Conservation (phyloP, 2,329 filamentous ascomycete species). For the Didymella keratinophila region DNA sequence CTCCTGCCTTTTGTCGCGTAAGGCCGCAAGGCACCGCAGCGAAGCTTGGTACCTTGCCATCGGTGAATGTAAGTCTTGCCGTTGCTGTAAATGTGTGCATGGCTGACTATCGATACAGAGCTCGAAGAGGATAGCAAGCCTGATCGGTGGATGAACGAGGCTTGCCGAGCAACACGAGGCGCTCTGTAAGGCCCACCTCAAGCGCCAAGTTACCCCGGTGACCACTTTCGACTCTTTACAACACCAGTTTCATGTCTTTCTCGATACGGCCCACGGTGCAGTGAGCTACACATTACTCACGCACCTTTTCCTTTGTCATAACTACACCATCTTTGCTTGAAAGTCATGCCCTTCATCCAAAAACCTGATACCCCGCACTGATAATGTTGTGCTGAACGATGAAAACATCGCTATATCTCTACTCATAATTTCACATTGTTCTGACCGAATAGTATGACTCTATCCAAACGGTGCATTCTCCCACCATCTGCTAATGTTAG, state of each 20-base stretch:
- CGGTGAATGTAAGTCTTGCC: slow-evolving; percentile 5
- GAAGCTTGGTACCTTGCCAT: not conserved
- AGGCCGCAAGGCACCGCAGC: not conserved
- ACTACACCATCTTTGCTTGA: not conserved
- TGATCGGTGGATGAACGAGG: slow-evolving; percentile 11
- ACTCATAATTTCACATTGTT: not conserved
- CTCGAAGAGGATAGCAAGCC: not conserved
- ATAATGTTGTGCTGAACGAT: slow-evolving; percentile 10
- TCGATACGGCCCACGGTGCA: not conserved
- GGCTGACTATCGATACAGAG: not conserved
- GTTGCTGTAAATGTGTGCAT: not conserved
- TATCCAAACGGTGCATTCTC: not conserved
- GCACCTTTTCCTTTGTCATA: not conserved
- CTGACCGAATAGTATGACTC: not conserved
- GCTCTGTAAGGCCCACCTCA: slow-evolving; percentile 6
- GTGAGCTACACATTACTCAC: not conserved
- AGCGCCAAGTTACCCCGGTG: slow-evolving; percentile 4
- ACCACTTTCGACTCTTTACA: not conserved
- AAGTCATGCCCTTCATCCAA: not conserved
- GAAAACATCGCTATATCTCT: not conserved
- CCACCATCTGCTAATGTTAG: not conserved
- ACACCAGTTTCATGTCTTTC: not conserved
- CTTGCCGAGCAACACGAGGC: slow-evolving; percentile 13
- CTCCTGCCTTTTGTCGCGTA: not conserved
- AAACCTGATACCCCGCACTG: slow-evolving; percentile 16